phyloP scores from a whole-genome alignment of 768 basidiomycete genomes.

The Butyriboletus loyo region DNA sequence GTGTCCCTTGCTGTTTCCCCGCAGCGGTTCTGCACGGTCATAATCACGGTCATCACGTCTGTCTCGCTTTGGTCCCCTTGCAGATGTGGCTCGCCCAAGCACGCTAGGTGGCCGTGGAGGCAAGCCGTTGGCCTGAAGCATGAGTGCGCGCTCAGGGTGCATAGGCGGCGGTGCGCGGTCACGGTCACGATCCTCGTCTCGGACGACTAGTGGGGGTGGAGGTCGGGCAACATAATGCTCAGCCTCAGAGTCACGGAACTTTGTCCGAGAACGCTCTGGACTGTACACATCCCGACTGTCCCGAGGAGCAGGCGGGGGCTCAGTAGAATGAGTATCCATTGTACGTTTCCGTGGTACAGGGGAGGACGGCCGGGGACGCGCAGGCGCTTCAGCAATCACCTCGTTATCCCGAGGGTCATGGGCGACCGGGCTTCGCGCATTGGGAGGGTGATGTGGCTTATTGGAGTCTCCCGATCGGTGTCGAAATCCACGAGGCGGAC shows the following conservation, averaged over 20 bases:
- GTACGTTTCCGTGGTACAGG: conserved; percentile 9
- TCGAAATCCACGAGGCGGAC: conserved; percentile 14
- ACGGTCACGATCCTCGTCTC: conserved; percentile 10
- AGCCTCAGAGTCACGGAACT: conserved; percentile 8
- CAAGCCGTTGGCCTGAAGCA: conserved; percentile 27
- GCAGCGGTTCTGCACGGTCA: conserved; percentile 22
- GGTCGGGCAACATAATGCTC: conserved; percentile 5
- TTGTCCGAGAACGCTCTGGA: conserved; percentile 8
- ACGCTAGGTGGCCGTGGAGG: conserved; percentile 27
- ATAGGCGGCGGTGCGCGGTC: conserved; percentile 18
- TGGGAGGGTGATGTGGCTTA: background rate
- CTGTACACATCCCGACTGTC: conserved; percentile 5
- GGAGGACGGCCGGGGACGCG: conserved; percentile 2
- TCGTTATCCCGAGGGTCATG: conserved; percentile 2
- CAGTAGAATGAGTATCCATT: conserved; percentile 6
- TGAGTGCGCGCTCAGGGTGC: conserved; percentile 32
- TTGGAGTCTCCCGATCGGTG: conserved; percentile 6
- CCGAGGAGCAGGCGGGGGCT: conserved; percentile 4
- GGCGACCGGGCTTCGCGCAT: background rate
- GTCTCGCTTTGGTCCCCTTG: conserved; percentile 20
- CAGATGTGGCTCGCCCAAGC: conserved; percentile 12
- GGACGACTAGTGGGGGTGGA: background rate
- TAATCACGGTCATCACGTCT: conserved; percentile 16
- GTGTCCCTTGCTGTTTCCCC: conserved; percentile 4
- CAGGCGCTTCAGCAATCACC: background rate